phyloP scores from a whole-genome alignment of 1,284 basidiomycete genomes.

The Gymnopus androsaceus region DNA sequence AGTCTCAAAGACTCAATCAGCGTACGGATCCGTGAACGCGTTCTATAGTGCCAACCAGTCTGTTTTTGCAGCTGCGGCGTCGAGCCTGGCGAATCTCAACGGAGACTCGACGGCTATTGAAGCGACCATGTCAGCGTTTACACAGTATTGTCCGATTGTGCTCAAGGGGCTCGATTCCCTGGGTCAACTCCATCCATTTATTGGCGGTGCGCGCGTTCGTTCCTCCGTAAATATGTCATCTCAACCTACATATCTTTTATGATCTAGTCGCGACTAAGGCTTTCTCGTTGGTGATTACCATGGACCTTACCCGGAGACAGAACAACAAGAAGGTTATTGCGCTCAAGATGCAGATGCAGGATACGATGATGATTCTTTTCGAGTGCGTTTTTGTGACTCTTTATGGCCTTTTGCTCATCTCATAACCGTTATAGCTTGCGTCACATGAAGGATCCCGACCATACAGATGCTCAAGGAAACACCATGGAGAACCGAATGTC shows the following conservation, averaged over 20 bases:
- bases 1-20: background rate
- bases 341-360: constrained; percentile 45
- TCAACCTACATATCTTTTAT: background rate
- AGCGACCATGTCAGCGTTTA: constrained; percentile 23
- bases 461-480: constrained; percentile 23
- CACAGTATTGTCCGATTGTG: constrained; percentile 24
- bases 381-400: constrained; percentile 32
- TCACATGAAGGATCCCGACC: constrained; percentile 15
- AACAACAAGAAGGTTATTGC: constrained; percentile 45
- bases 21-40: constrained; percentile 4
- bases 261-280: constrained; percentile 42
- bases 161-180: constrained; percentile 28
- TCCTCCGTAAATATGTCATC: background rate
- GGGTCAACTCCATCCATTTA: constrained; percentile 29
- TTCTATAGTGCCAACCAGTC: constrained; percentile 12
- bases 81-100: constrained; percentile 1
- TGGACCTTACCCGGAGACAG: constrained; percentile 41
- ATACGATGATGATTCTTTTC: constrained; percentile 44
- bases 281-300: constrained; percentile 42
- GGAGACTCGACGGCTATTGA: constrained; percentile 19
- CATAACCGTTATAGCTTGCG: background rate
- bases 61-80: constrained; percentile 1
- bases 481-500: constrained; percentile 30
- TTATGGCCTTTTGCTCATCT: background rate
- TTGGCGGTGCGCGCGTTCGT: constrained; percentile 24